Conservation (phyloP, 129 eudicot species). For the Helianthus annuus region DNA sequence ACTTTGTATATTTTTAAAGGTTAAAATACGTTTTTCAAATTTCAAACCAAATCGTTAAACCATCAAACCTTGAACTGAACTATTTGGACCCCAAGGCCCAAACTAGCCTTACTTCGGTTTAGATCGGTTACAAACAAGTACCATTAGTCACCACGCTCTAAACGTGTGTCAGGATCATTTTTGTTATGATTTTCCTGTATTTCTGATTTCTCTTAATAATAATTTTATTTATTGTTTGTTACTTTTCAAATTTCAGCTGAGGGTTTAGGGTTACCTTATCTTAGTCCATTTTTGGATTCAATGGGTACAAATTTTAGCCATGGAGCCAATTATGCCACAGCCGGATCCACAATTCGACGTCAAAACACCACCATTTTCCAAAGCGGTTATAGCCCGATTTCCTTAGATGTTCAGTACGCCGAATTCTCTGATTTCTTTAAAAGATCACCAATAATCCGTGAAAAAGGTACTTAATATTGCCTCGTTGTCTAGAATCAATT, state of each 20-base stretch:
- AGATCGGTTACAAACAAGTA: too few relatives aligned
- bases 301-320: constrained; percentile 67
- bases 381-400: constrained; percentile 61
- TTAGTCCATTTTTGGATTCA: constrained; percentile 66
- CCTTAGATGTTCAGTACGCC: constrained; percentile 44
- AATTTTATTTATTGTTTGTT: background rate
- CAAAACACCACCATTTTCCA: constrained; percentile 57
- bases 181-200: background rate
- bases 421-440: constrained; percentile 43
- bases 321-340: constrained; percentile 77
- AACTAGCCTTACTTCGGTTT: too few relatives aligned
- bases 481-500: background rate
- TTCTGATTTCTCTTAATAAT: background rate
- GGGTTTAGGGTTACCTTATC: constrained; percentile 51
- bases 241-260: constrained; percentile 53
- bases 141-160: too few relatives aligned
- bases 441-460: constrained; percentile 41
- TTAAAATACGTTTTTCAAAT: too few relatives aligned
- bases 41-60: too few relatives aligned
- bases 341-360: constrained; percentile 61
- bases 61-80: too few relatives aligned
- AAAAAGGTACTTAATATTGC: constrained; percentile 35
- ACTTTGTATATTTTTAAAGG: too few relatives aligned
- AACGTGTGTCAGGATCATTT: too few relatives aligned
- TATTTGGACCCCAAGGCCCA: too few relatives aligned